Evolutionary conservation across 2,329 filamentous ascomycete species (phyloP), one percentile per base, ranked within the genome.

Genomic region (Fusarium sp.): DNA sequence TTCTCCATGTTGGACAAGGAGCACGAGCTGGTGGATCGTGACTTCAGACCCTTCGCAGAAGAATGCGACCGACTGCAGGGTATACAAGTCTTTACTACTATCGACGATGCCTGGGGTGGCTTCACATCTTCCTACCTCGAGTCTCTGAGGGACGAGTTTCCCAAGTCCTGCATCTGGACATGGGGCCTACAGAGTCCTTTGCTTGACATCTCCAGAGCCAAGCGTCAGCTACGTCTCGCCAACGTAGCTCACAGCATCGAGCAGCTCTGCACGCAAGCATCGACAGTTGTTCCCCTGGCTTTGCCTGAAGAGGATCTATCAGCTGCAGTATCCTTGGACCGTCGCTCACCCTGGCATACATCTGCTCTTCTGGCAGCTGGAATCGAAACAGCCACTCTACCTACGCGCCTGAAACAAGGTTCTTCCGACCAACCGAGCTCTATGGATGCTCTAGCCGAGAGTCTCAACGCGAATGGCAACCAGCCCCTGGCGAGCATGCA

Each of bases 21-120:
- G 74, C 89, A 94, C 70, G 95, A 98, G 73, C 80, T 98, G 7
- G 83, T 98, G 6, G 96, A 99, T 76, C 88, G 94, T n/a, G 95
- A 99, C 77, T 83, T 98, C 69, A 86, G 96, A 38, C 90, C 90
- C 0, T 98, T 98, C 76, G 88, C 91, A 4, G 96, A 99, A 81
- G 96, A 98, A 80, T 96, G 94, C 69, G 96, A 99, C 78, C 90
- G 94, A 57, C 86, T 98, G 81, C 94, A 98, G 79, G 95, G 92
- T 1, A 84, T 99, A 19, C 95, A 98, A 77, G 77, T 94, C 13
- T 87, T 94, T 64, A 84, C 90, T 4, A 87, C 88, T 6, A 81
- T 90, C 7, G 92, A 95, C 75, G 92, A 94, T 79, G 92, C 91
- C 14, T 96, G 93, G 93, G 92, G 90, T 65, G 92, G 93, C 1